phyloP scores from a whole-genome alignment of 495 filamentous ascomycete species.

The Jackrogersella minutella region DNA sequence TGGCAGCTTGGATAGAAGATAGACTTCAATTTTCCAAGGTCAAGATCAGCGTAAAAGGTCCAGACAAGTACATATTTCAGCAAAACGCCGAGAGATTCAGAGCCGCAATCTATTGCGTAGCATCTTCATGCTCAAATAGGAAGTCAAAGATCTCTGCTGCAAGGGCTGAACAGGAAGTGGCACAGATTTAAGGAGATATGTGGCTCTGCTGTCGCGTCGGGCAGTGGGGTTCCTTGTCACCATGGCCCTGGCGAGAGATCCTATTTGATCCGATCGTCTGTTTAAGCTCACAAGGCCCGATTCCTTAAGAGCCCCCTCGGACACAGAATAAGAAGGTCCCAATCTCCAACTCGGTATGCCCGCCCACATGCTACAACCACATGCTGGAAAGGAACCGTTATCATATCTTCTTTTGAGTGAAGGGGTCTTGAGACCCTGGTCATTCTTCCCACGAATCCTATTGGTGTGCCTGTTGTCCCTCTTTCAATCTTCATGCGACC shows the following conservation, averaged over 20 bases:
- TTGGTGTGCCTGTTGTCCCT: slow-evolving; percentile 19
- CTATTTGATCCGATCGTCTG: slow-evolving; percentile 25
- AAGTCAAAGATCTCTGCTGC: slow-evolving; percentile 10
- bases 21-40: neutral
- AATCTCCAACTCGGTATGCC: slow-evolving; percentile 22
- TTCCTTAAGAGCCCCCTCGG: slow-evolving; percentile 25
- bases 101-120: slow-evolving; percentile 1
- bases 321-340: slow-evolving; percentile 39
- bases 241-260: slow-evolving; percentile 24
- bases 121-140: slow-evolving; percentile 24
- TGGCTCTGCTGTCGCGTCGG: slow-evolving; percentile 9
- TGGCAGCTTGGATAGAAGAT: neutral
- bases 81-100: slow-evolving; percentile 5
- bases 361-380: slow-evolving; percentile 37
- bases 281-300: slow-evolving; percentile 25
- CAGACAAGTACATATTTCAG: neutral
- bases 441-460: slow-evolving; percentile 23
- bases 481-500: slow-evolving; percentile 9
- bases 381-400: slow-evolving; percentile 17
- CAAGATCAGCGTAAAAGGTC: neutral
- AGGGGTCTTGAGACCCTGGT: slow-evolving; percentile 32
- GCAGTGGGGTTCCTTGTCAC: slow-evolving; percentile 22
- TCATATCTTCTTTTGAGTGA: slow-evolving; percentile 14
- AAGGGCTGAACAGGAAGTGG: neutral
- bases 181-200: neutral